Percentiles rank a stretch among this genome's conserved stretches.
phyloP scores from a whole-genome alignment of 202 grass and related monocot genomes.

The Panicum hallii region DNA sequence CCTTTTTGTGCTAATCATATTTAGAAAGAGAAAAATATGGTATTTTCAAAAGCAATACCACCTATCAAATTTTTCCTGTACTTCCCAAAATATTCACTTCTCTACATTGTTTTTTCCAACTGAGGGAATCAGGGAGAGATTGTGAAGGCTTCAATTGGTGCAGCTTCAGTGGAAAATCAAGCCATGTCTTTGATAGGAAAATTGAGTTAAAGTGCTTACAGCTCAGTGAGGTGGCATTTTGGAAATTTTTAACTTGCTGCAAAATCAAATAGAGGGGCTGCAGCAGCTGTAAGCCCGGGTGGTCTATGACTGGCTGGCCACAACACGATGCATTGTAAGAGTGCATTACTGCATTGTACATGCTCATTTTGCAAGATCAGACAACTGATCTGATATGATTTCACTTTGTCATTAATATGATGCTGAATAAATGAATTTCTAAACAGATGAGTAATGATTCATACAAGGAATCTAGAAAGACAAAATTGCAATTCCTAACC shows the following conservation, averaged over 20 bases:
- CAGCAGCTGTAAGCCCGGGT: background rate
- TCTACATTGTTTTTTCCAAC: background rate
- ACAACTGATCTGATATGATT: background rate
- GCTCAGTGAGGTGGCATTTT: slow-evolving; percentile 9
- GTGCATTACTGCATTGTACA: background rate
- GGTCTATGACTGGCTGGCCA: background rate
- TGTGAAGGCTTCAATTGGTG: background rate
- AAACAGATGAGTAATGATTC: slow-evolving; percentile 23
- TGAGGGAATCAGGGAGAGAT: background rate
- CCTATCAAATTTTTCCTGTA: background rate
- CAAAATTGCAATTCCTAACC: slow-evolving; percentile 55
- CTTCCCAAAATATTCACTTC: background rate
- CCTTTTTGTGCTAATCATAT: background rate
- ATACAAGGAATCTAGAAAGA: slow-evolving; percentile 27
- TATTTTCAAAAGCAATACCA: background rate
- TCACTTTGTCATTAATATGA: background rate
- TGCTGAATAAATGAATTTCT: background rate
- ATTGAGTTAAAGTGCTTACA: background rate
- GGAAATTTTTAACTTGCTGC: background rate
- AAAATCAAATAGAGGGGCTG: background rate
- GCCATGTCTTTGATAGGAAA: background rate
- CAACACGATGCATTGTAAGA: background rate
- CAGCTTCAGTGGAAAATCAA: background rate
- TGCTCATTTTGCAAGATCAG: slow-evolving; percentile 23
- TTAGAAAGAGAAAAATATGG: slow-evolving; percentile 19